Percentiles rank a stretch among this genome's conserved stretches.
Evolutionary conservation across 352 stramenopile species (phyloP).

Genomic region (Pythium dissimile): DNA sequence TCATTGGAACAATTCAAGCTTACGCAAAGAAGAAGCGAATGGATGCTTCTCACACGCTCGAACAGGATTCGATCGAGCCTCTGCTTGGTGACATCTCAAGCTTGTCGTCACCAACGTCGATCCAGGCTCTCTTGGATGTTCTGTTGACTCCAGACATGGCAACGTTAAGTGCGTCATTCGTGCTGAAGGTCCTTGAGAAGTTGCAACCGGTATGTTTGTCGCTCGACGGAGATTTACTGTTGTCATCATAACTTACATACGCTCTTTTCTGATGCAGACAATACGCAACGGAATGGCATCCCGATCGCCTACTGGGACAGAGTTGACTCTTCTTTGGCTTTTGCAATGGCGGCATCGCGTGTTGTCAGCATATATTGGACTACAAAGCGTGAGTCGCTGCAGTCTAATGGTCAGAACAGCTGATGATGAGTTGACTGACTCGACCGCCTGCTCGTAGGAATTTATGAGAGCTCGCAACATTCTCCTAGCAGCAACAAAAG

Average conservation of each 20-base stretch:
- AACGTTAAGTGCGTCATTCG: conserved; percentile 47
- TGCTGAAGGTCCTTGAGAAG: conserved; percentile 57
- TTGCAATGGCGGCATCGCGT: conserved; percentile 65
- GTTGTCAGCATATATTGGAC: conserved; percentile 54
- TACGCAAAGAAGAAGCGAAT: conserved; percentile 63
- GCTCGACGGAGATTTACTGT: too few species aligned
- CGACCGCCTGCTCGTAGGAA: conserved; percentile 8
- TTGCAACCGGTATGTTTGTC: conserved; percentile 35
- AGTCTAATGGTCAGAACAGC: neutral
- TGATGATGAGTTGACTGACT: conserved; percentile 8
- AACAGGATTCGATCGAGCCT: conserved; percentile 46
- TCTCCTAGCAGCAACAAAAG: conserved; percentile 11
- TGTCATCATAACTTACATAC: conserved; percentile 21
- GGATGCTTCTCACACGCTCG: conserved; percentile 33
- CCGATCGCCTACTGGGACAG: conserved; percentile 46
- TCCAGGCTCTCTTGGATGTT: conserved; percentile 71
- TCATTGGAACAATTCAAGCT: conserved; percentile 66
- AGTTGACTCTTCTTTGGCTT: conserved; percentile 64
- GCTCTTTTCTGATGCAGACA: conserved; percentile 21
- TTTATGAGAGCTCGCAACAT: conserved; percentile 10
- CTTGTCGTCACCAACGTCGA: conserved; percentile 57
- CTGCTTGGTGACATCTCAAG: conserved; percentile 65
- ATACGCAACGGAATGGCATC: conserved; percentile 58
- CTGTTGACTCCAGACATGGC: conserved; percentile 62
- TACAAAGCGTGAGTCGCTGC: conserved; percentile 37